Conservation (phyloP, 2,329 filamentous ascomycete species). For the Paecilomyces variotii region DNA sequence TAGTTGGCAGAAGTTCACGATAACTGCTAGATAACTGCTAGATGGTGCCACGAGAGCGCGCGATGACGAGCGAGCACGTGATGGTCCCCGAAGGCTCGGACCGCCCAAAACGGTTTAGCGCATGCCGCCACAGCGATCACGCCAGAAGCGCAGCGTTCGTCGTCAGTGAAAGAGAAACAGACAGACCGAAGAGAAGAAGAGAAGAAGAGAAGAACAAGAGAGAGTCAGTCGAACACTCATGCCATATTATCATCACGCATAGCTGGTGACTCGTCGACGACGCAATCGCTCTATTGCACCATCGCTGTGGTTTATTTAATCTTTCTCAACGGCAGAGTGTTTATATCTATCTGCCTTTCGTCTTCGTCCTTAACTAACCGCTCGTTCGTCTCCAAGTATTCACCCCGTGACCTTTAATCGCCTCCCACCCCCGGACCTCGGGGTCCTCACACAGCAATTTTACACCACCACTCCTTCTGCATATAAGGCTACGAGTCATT, state of each 20-base stretch:
- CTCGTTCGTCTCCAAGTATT: neutral
- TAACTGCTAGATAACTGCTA: too few species aligned
- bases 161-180: neutral
- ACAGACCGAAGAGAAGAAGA: neutral
- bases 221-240: too few species aligned
- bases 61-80: constrained; percentile 1
- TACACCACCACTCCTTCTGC: neutral
- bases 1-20: neutral
- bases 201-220: too few species aligned
- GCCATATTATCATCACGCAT: too few species aligned
- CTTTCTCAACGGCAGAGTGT: neutral
- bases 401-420: neutral
- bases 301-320: neutral
- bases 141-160: constrained; percentile 1
- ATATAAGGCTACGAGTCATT: neutral
- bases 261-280: neutral
- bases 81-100: neutral
- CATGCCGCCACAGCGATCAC: constrained; percentile 2
- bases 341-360: neutral
- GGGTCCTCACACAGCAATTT: neutral
- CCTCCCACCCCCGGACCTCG: neutral
- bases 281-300: neutral
- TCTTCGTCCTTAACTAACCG: neutral
- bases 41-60: neutral
- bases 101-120: neutral